phyloP scores from a whole-genome alignment of 2,329 filamentous ascomycete genomes.

The Nigrospora sphaerica region DNA sequence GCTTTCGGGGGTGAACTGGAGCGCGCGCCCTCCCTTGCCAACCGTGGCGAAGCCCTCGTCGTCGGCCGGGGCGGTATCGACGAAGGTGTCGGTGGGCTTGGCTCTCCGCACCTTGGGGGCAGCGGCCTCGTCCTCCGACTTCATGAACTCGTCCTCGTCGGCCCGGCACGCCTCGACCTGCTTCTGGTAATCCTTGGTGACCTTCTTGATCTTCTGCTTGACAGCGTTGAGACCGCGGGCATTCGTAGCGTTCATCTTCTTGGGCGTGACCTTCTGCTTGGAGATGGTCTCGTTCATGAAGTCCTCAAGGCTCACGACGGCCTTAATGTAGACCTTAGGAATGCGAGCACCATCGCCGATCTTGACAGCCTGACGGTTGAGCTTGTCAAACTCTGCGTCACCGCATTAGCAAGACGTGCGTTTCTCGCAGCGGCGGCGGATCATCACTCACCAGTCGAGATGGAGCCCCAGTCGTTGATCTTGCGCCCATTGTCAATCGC shows the following conservation, averaged over 20 bases:
- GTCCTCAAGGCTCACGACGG: conserved; percentile 88
- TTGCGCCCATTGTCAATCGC: conserved; percentile 94
- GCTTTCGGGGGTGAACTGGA: conserved; percentile 92
- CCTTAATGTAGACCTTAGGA: conserved; percentile 89
- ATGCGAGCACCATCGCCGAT: conserved; percentile 68
- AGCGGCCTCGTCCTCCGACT: conserved; percentile 68
- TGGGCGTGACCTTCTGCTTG: conserved; percentile 91
- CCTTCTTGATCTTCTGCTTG: conserved; percentile 98
- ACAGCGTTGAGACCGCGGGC: conserved; percentile 91
- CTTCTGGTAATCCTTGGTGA: conserved; percentile 86
- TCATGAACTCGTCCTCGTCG: conserved; percentile 82
- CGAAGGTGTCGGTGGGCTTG: conserved; percentile 40
- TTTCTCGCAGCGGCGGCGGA: not conserved
- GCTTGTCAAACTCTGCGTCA: conserved; percentile 78
- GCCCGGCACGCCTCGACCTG: conserved; percentile 83
- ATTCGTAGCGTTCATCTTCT: conserved; percentile 98
- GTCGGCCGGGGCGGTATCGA: conserved; percentile 50
- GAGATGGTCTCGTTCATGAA: conserved; percentile 87
- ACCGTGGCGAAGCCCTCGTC: conserved; percentile 87
- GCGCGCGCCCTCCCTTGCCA: conserved; percentile 78
- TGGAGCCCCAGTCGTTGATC: conserved; percentile 95
- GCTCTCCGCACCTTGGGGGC: conserved; percentile 45
- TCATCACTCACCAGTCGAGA: conserved; percentile 65
- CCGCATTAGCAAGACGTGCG: conserved; percentile 2
- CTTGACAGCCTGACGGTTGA: conserved; percentile 80